Percentiles rank a stretch among this genome's conserved stretches.
These are phyloP conservation scores for Epithemia pelagica DNA, from an alignment of 108 stramenopile genomes.

Conservation along the genomic window DNA sequence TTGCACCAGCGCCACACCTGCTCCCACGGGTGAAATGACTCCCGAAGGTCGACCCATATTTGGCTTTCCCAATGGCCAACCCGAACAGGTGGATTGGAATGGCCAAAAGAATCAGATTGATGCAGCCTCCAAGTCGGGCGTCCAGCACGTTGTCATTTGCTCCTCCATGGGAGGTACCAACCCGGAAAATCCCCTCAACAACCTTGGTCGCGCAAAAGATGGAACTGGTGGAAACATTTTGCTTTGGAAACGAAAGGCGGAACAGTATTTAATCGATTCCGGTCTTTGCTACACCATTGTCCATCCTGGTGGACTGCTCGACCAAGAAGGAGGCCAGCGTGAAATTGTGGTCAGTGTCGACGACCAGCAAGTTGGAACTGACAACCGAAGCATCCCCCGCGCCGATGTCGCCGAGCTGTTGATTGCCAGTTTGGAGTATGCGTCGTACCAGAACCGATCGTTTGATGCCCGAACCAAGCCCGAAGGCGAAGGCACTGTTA, in stretches of 20 bases:
- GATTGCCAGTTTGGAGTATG: background rate
- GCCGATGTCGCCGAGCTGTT: too few species aligned
- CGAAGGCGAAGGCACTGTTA: conserved; percentile 30
- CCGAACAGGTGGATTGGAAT: conserved; percentile 77
- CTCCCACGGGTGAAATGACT: conserved; percentile 74
- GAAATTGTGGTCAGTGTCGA: conserved; percentile 66
- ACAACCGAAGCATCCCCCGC: conserved; percentile 46
- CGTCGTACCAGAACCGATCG: conserved; percentile 40
- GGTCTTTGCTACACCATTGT: conserved; percentile 85
- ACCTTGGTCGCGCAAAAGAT: conserved; percentile 70
- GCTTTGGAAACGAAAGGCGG: conserved; percentile 75
- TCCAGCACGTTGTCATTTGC: conserved; percentile 72
- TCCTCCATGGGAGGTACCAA: too few species aligned
- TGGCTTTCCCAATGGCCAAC: too few species aligned
- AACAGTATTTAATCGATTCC: conserved; percentile 44
- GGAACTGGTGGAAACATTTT: conserved; percentile 80
- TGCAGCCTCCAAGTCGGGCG: conserved; percentile 68
- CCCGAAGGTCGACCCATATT: conserved; percentile 63
- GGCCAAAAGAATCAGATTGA: conserved; percentile 72
- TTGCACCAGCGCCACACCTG: conserved; percentile 71
- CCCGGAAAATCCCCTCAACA: too few species aligned
- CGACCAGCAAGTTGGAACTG: conserved; percentile 44
- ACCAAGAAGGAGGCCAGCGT: conserved; percentile 64
- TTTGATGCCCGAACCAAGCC: conserved; percentile 45
- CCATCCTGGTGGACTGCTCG: conserved; percentile 72